These are phyloP conservation scores for Coemansia reversa DNA, from an alignment of 192 early-diverging fungal genomes.

Conservation along the genomic window DNA sequence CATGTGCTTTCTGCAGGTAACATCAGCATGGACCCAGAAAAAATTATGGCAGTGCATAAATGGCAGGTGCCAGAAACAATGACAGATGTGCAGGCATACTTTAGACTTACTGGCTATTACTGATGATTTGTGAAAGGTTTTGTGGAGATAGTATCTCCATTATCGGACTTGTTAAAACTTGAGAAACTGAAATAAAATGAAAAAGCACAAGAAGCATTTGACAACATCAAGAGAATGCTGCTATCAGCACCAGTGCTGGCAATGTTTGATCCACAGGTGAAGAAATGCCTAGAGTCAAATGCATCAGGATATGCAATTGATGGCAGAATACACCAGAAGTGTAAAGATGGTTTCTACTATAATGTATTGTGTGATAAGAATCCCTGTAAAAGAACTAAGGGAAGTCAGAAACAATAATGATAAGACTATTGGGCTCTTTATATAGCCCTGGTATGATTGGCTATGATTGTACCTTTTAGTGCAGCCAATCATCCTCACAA, in stretches of 20 bases:
- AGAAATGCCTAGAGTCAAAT: conserved; percentile 12
- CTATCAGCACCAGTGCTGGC: conserved; percentile 2
- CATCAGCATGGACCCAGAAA: too few relatives aligned
- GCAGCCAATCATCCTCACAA: too few relatives aligned
- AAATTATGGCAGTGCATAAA: neutral
- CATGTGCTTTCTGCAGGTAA: too few relatives aligned
- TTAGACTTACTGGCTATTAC: conserved; percentile 1
- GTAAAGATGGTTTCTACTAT: too few relatives aligned
- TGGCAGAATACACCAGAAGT: too few relatives aligned
- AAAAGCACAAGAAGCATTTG: neutral
- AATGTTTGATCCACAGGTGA: conserved; percentile 8
- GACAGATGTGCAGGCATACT: conserved; percentile 5
- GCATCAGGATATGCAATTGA: conserved; percentile 12
- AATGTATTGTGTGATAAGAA: too few relatives aligned
- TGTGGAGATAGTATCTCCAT: neutral
- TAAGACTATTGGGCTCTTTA: too few relatives aligned
- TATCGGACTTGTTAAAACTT: conserved; percentile 5
- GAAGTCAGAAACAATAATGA: too few relatives aligned
- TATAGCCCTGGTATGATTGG: too few relatives aligned
- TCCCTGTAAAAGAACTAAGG: too few relatives aligned
- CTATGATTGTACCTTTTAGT: too few relatives aligned
- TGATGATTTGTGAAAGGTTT: conserved; percentile 3
- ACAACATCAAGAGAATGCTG: neutral
- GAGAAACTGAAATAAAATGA: neutral
- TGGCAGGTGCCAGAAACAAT: neutral